Evolutionary conservation across 2,329 filamentous ascomycete genomes (phyloP).

Genomic region (Hortaea werneckii): DNA sequence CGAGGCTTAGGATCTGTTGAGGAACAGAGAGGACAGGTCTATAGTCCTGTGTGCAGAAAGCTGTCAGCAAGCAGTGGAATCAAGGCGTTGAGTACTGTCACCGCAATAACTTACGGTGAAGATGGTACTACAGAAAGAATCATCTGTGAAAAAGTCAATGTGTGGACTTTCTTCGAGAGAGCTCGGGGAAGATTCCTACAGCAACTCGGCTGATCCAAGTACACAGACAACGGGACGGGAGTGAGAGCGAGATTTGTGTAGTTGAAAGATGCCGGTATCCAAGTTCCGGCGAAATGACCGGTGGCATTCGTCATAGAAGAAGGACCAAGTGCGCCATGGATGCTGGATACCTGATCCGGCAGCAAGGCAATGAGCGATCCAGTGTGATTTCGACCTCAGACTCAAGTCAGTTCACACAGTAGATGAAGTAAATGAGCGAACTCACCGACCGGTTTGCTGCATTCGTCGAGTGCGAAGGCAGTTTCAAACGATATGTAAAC

Average conservation of each 20-base stretch:
- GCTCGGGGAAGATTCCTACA: no score
- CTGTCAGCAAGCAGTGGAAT: no score
- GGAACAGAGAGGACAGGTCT: neutral
- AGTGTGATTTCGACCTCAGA: constrained; percentile 1
- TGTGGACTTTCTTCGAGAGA: no score
- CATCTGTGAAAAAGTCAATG: neutral
- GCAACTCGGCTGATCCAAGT: constrained; percentile 1
- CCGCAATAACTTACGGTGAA: no score
- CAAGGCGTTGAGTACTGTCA: no score
- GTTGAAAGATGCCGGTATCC: neutral
- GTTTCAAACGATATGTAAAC: neutral
- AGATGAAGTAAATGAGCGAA: neutral
- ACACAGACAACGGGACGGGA: neutral
- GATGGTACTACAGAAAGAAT: neutral
- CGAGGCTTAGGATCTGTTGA: neutral
- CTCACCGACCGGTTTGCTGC: neutral
- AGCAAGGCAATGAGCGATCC: neutral
- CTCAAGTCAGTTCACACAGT: neutral
- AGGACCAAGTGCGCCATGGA: neutral
- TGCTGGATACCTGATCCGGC: neutral
- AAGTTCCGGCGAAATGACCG: neutral
- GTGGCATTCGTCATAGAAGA: neutral
- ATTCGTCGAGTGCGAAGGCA: neutral
- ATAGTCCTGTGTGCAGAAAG: neutral
- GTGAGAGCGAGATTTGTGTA: constrained; percentile 1